A percentile compares a stretch with the other conserved stretches of the same genome.
Evolutionary conservation across 345 rosid species (phyloP).

Genomic region (Psidium guajava): DNA sequence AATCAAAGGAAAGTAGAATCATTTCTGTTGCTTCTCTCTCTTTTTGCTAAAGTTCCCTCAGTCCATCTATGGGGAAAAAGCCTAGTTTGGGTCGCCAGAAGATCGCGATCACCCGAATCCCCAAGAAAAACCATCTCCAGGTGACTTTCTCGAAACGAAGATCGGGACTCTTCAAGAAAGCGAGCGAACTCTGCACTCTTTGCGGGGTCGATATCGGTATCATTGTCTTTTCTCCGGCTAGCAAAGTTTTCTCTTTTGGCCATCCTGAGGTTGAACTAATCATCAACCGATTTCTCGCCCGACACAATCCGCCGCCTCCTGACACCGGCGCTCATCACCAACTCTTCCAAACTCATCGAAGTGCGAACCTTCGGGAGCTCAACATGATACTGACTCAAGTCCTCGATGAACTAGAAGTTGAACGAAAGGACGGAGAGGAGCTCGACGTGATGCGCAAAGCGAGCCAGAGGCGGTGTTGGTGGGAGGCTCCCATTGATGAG

Average conservation of each 20-base stretch:
- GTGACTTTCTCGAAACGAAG: constrained; percentile 28
- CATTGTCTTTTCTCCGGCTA: constrained; percentile 18
- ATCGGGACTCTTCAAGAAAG: constrained; percentile 24
- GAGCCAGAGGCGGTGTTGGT: constrained; percentile 18
- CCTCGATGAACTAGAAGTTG: constrained; percentile 21
- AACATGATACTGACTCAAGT: constrained; percentile 29
- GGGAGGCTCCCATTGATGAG: constrained; percentile 30
- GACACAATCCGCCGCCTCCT: constrained; percentile 1
- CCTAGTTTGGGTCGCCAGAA: constrained; percentile 17
- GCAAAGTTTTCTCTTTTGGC: constrained; percentile 17
- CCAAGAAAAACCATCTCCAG: constrained; percentile 13
- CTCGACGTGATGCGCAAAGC: constrained; percentile 15
- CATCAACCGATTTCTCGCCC: constrained; percentile 5
- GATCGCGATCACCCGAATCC: constrained; percentile 16
- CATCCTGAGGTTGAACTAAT: constrained; percentile 19
- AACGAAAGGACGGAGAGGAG: constrained; percentile 22
- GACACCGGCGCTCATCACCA: constrained; percentile 11
- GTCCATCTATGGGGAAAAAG: constrained; percentile 8
- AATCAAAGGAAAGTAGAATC: not conserved
- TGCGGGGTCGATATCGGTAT: constrained; percentile 25
- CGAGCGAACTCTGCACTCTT: constrained; percentile 23
- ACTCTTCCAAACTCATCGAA: constrained; percentile 35
- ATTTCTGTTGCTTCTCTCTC: not conserved
- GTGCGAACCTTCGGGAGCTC: constrained; percentile 25
- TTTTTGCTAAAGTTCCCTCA: not conserved